Base-by-base conservation (phyloP, 768 basidiomycete species). In the Favolaschia claudopus region DNA sequence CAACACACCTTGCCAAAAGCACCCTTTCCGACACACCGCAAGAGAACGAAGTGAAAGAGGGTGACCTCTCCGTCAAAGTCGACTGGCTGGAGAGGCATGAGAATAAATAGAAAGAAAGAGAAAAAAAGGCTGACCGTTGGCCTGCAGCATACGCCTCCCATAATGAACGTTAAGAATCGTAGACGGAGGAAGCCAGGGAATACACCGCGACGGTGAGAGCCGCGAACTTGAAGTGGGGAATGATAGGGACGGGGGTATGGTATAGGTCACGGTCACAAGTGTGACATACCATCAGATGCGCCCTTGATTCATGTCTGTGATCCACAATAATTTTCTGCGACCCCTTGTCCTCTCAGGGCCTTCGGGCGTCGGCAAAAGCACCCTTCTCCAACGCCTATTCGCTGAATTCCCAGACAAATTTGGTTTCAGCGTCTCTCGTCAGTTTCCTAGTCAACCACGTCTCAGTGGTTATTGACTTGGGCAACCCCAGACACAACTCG, bases 21-120 rank as follows among this genome's bases (percentile, higher is more conserved):
- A 47, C 96, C 96, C 74, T 98, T 98, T 20, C 96, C 96, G n/a
- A 99, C 96, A 64, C 94, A 96, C 67, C 96, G 83, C 19, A 99
- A 76, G 36, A 99, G 89, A 62, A 93, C 85, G 71, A 99, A 99
- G 71, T 99, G 97, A 74, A 97, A 99, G 55, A 99, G 88, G 71
- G 94, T 96, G 71, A 95, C 90, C 62, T 96, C 94, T 64, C 92
- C 93, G 66, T 96, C 94, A 71, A 95, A 96, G 81, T 96, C 95
- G 76, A 96, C 90, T 63, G 93, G 93, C 93, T 96, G 71, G 22
- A 62, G 38, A 50, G 40, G 39, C 52, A 33, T 45, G n/a, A 52
- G 32, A 27, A 25, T 32, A 50, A 40, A 24, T 12, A 45, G 33
- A 32, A 17, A 20, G 10, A 40, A 34, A 22, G 31, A 29, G 42